Base-by-base conservation (phyloP, 768 basidiomycete genomes). In the Lentinula sp. region DNA sequence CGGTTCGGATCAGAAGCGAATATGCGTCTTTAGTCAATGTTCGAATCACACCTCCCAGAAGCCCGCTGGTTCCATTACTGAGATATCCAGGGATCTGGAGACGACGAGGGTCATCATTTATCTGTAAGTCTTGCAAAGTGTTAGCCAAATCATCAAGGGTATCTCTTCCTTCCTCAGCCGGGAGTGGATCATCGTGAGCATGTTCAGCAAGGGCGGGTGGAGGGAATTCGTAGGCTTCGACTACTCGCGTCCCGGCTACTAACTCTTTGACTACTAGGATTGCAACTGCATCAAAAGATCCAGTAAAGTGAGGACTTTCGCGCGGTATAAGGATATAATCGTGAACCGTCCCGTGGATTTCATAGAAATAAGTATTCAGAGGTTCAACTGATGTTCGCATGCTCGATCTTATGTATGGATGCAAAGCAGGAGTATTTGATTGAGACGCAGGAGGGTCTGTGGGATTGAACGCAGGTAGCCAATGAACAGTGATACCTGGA, bases 271-370 rank as follows among this genome's bases (percentile, higher is more conserved):
- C 70, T 49, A 88, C 68, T 50, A 95, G 65, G 18, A 95, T 84
- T 2, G 86, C 78, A 59, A 80, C 76, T 0, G 92, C 88, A 66
- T 94, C 90, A 69, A 79, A 86, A 10, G 80, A 73, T 3, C 86
- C 82, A 42, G 77, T 72, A 69, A 87, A 89, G 71, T 93, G 88
- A 4, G 91, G 91, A 56, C 69, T 87, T 8, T 78, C 74, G 51
- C 81, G 79, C 1, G 93, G 88, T n/a, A 93, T 68, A 18, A 94
- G 79, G 18, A 90, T 71, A 70, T 90, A 93, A 67, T 97, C 93
- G 67, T 94, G 91, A 7, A 86, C 79, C 0, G 83, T 74, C 0
- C 84, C 81, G 8, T 72, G 68, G 0, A 86, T 83, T 13, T 78
- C 73, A 66, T 91, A 92, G 63, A 85, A 82, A 58, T 79, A 83